Percentiles rank a stretch among this genome's conserved stretches.
phyloP scores from a whole-genome alignment of 345 rosid genomes.

The Hibiscus trionum region DNA sequence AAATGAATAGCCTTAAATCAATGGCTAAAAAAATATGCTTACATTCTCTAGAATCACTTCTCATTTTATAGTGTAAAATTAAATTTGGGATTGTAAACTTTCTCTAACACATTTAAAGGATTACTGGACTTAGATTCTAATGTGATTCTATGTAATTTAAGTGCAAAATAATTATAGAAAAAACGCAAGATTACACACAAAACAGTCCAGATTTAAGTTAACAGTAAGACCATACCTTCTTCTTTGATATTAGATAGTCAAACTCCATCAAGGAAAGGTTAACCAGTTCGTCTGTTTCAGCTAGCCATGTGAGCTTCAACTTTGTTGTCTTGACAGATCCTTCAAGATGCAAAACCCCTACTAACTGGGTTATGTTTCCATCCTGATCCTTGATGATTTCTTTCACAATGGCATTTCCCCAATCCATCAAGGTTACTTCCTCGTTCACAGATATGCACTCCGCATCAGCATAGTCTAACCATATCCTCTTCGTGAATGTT shows the following conservation, averaged over 20 bases:
- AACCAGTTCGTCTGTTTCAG: background rate
- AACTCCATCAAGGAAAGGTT: slow-evolving; percentile 10
- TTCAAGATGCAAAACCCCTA: slow-evolving; percentile 13
- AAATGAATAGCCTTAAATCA: no score
- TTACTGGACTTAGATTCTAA: no score
- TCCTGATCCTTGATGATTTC: slow-evolving; percentile 5
- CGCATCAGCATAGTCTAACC: slow-evolving; percentile 80
- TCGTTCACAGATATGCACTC: slow-evolving; percentile 52
- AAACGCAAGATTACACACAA: background rate
- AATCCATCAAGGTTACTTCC: slow-evolving; percentile 55
- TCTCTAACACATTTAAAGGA: no score
- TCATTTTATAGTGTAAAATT: no score
- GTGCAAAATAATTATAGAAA: background rate
- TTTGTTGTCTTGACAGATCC: slow-evolving; percentile 12
- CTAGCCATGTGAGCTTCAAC: slow-evolving; percentile 9
- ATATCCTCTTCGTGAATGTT: slow-evolving; percentile 64
- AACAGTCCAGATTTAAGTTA: background rate
- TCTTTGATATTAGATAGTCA: slow-evolving; percentile 7
- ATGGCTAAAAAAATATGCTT: no score
- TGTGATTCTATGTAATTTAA: no score
- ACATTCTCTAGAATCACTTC: no score
- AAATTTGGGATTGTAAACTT: no score
- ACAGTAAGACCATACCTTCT: background rate
- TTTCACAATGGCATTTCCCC: slow-evolving; percentile 10
- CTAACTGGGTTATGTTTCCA: slow-evolving; percentile 7